phyloP scores from a whole-genome alignment of 192 early-diverging fungal genomes.

The Coemansia sp. region DNA sequence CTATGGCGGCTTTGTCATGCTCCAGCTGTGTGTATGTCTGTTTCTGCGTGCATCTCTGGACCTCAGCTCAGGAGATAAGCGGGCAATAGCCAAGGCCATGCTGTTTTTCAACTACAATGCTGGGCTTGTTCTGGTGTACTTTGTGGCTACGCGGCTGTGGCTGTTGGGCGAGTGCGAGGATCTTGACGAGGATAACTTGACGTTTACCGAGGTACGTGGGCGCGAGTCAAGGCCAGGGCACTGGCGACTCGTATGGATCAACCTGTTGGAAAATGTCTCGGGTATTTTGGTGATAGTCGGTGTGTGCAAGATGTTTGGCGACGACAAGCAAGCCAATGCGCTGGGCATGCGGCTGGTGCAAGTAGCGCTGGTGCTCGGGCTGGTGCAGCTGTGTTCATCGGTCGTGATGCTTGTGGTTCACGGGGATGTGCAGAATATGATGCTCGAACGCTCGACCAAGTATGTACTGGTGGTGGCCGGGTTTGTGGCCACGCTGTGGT shows the following conservation, averaged over 20 bases:
- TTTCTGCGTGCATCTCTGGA: slow-evolving; percentile 18
- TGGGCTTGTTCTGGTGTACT: background rate
- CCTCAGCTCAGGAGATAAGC: background rate
- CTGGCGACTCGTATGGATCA: no score
- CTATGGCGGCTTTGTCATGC: background rate
- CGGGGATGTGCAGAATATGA: background rate
- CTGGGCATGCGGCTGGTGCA: background rate
- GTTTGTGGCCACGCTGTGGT: slow-evolving; percentile 12
- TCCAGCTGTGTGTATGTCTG: slow-evolving; percentile 4
- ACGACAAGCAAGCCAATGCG: background rate
- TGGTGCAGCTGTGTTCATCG: background rate
- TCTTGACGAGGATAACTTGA: no score
- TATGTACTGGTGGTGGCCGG: background rate
- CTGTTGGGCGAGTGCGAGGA: no score
- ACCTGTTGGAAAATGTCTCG: background rate
- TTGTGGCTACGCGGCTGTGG: background rate
- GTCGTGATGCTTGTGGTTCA: background rate
- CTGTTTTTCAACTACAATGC: slow-evolving; percentile 17
- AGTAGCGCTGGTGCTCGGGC: background rate
- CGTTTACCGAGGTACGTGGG: no score
- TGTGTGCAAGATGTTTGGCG: background rate
- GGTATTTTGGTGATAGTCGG: background rate
- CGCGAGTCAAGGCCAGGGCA: no score
- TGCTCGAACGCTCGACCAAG: background rate
- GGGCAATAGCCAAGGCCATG: background rate